Conservation (phyloP, 1,139 yeast species). For the Saccharomyces hybrid region DNA sequence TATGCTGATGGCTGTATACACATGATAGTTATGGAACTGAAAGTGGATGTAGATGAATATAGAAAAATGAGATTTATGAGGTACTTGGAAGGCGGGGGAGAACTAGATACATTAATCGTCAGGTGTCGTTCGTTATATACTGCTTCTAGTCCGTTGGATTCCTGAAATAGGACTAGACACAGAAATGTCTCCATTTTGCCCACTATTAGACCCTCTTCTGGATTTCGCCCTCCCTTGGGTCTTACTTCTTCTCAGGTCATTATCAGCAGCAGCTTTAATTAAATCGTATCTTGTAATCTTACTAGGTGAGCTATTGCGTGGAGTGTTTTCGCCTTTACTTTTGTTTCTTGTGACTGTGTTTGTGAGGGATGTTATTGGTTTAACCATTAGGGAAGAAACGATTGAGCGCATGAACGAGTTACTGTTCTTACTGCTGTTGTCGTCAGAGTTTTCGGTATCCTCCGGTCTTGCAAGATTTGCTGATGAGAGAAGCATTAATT, state of each 20-base stretch:
- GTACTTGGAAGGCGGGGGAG: not conserved
- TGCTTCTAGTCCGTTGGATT: not conserved
- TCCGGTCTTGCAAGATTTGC: not conserved
- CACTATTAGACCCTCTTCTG: not conserved
- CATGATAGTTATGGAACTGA: not conserved
- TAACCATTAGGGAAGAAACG: slow-evolving; percentile 2
- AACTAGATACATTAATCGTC: not conserved
- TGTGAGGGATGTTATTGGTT: slow-evolving; percentile 5
- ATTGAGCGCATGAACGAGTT: not conserved
- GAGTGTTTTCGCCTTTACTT: not conserved
- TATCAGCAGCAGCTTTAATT: slow-evolving; percentile 10
- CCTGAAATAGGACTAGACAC: not conserved
- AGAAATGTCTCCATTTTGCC: not conserved
- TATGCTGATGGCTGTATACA: not conserved
- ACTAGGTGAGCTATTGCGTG: slow-evolving; percentile 1
- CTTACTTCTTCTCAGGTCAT: slow-evolving; percentile 2
- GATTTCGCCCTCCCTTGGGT: not conserved
- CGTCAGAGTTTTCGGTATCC: not conserved
- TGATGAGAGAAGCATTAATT: not conserved
- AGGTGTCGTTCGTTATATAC: not conserved
- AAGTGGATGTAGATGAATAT: not conserved
- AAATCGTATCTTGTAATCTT: slow-evolving; percentile 16
- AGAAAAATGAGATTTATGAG: not conserved
- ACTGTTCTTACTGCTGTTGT: not conserved
- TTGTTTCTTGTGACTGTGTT: not conserved